phyloP scores from a whole-genome alignment of 768 basidiomycete species.

The Calocera viscosa region DNA sequence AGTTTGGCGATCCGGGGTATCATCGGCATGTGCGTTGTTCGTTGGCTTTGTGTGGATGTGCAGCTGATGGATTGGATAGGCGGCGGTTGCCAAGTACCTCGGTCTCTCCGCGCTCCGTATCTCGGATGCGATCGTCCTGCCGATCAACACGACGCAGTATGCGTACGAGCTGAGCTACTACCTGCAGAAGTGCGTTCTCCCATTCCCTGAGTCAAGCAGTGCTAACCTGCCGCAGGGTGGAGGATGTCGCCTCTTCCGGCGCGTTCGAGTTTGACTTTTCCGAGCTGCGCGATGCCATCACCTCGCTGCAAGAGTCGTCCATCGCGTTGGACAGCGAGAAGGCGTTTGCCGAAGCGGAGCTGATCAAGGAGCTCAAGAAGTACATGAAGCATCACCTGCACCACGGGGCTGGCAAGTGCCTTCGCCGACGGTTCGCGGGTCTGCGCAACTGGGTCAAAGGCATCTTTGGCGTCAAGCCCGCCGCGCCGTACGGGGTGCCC shows the following conservation, averaged over 20 bases:
- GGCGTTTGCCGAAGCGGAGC: conserved; percentile 27
- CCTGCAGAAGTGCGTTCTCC: conserved; percentile 36
- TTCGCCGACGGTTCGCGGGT: conserved; percentile 7
- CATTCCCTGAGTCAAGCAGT: not conserved
- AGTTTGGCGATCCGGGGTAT: conserved; percentile 67
- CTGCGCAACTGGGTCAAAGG: conserved; percentile 13
- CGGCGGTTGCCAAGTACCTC: conserved; percentile 53
- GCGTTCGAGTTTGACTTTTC: conserved; percentile 23
- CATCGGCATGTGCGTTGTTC: conserved; percentile 47
- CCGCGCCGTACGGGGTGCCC: not conserved
- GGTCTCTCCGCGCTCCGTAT: conserved; percentile 47
- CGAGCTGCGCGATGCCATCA: conserved; percentile 24
- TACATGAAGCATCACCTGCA: conserved; percentile 17
- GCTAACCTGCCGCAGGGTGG: conserved; percentile 33
- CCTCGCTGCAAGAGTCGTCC: conserved; percentile 24
- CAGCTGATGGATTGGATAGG: too few relatives aligned
- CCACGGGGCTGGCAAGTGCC: not conserved
- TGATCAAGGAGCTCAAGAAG: conserved; percentile 24
- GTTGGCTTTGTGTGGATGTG: not conserved
- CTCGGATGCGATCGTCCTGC: conserved; percentile 43
- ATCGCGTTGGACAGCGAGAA: conserved; percentile 24
- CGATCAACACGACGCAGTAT: conserved; percentile 60
- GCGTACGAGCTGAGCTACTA: conserved; percentile 43
- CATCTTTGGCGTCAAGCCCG: conserved; percentile 11
- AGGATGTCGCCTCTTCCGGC: conserved; percentile 30